Percentiles rank a stretch among this genome's conserved stretches.
Conservation (phyloP, 306 rosid genomes). For the cucumber (Cucumis sativus) region Cucumber_9930_V3 NC_026655.2:4264501-4265000, state of each 20-base stretch:
- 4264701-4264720: constrained; percentile 74
- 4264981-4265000: constrained; percentile 93
- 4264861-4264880: background rate
- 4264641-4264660: constrained; percentile 80
- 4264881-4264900: background rate
- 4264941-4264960: constrained; percentile 64
- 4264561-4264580: constrained; percentile 53
- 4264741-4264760: constrained; percentile 68
- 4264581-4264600: constrained; percentile 25
- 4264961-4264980: constrained; percentile 88
- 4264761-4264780: constrained; percentile 70
- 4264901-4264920: background rate
- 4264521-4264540: constrained; percentile 67
- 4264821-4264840: constrained; percentile 63
- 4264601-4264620: constrained; percentile 58
- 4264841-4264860: constrained; percentile 40
- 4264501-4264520: no score
- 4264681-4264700: constrained; percentile 72
- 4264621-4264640: constrained; percentile 81
- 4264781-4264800: constrained; percentile 70
- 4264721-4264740: constrained; percentile 73
- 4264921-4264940: constrained; percentile 42
- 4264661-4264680: constrained; percentile 97
- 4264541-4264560: constrained; percentile 46
- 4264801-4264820: constrained; percentile 96